Base-by-base conservation (phyloP, 2,329 filamentous ascomycete genomes). In the Zopfia rhizophila region DNA sequence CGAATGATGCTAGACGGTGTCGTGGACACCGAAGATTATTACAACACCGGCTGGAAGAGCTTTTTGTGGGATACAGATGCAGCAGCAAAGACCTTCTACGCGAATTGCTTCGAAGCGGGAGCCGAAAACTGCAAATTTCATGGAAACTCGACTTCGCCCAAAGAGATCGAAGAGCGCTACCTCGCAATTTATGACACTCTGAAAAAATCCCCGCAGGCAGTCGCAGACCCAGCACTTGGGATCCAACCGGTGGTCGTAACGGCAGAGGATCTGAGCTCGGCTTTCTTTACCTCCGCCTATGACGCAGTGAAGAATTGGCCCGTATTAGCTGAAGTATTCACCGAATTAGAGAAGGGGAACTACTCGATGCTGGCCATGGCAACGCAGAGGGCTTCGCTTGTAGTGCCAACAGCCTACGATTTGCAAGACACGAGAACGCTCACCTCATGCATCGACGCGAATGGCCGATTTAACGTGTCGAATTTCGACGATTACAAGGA, bases 31-130 rank as follows among this genome's bases (percentile, higher is more conserved):
- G 63, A 69, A 21, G 81, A 84, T 53, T 75, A 78, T 27, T 81
- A 82, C 38, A 62, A 58, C 16, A 73, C 72, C 2, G 29, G 32
- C 1, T 61, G 49, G 52, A 39, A 48, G 10, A 36, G 31, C 19
- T 72, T 76, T 38, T 58, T 82, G 5, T 70, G 3, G 8, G 79
- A 85, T 54, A 77, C 79, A 11, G 82, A 86, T 60, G 72, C 76
- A 39, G 76, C 81, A 4, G 75, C 84, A 55, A 65, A 74, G 1
- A 75, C 69, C 13, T 85, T 86, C 45, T 82, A 80, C 55, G 65
- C 71, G 13, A 75, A 77, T 27, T 87, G 84, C 58, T 75, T 78
- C 56, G 66, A 73, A 29, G 82, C 78, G 13, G 79, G 80, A 4
- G 37, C 50, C 5, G 17, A 43, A 27, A 25, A 46, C 3, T 53